These are phyloP conservation scores for Plasmodium knowlesi DNA, from an alignment of 169 alveolate species.

Conservation along the genomic window DNA sequence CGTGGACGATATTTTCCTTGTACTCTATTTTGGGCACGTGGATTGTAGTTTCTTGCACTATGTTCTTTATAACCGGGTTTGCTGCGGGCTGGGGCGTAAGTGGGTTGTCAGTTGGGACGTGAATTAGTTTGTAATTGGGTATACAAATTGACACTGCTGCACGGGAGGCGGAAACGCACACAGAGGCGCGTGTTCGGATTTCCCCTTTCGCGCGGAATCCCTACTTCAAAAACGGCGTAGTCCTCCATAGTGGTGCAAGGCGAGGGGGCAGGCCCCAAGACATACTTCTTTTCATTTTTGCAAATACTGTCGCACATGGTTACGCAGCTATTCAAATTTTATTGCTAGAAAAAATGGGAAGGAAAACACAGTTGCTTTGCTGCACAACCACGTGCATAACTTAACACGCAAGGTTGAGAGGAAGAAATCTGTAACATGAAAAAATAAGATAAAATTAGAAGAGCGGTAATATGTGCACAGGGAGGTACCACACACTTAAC, in stretches of 20 bases:
- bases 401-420: neutral
- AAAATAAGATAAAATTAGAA: neutral
- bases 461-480: neutral
- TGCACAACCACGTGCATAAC: neutral
- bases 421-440: neutral
- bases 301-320: constrained; percentile 72
- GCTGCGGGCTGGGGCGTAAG: constrained; percentile 3
- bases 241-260: constrained; percentile 58
- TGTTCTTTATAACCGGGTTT: constrained; percentile 48
- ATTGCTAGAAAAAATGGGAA: neutral
- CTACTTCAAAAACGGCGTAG: constrained; percentile 33
- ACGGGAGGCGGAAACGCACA: neutral
- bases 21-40: constrained; percentile 67
- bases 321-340: neutral
- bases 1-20: constrained; percentile 50
- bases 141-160: neutral
- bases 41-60: constrained; percentile 70
- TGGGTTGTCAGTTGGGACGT: neutral
- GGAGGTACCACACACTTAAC: neutral
- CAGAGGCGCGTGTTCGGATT: too few relatives aligned
- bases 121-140: neutral
- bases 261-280: constrained; percentile 34
- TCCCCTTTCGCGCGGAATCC: neutral
- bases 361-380: neutral
- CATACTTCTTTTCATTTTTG: constrained; percentile 21